Base-by-base conservation (phyloP, 345 rosid species). In the Ceriops zippeliana region DNA sequence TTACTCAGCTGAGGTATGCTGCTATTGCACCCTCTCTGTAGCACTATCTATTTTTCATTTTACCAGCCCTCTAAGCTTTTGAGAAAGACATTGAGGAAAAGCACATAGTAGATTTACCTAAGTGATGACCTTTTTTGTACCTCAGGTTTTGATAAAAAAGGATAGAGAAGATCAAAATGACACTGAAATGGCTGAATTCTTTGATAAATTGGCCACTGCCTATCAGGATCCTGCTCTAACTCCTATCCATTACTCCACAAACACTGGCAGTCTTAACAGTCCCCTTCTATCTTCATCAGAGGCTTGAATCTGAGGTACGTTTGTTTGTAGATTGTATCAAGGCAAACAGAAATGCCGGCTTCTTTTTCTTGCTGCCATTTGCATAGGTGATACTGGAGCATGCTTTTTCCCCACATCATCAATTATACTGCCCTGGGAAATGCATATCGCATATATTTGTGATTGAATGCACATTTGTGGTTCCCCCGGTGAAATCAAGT, bases 1-100 rank as follows among this genome's bases (percentile, higher is more conserved):
- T 56, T 87, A 89, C 84, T 76, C 98, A 58, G 93, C 98, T 20
- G 98, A 91, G 96, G 98, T 91, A 83, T 11, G 17, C 59, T 26
- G 22, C 8, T 61, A 1, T 69, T 15, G 62, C 66, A 30, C 20
- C 8, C 65, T 24, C 7, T 51, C 21, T 63, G 17, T 42, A 42
- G 17, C 3, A 17, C 49, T 42, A 11, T 11, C 49, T 42, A 13
- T 42, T 42, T 42, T 42, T 15, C 49, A 42, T 13, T 42, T 42
- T 42, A 11, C 47, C 49, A 42, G 5, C 49, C 15, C 49, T 11
- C 1, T 42, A 13, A 42, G 49, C 49, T 42, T 42, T 42, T 3
- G 16, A 13, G 49, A 42, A 42, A 42, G 49, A 42, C 17, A 42
- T 42, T 3, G 49, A 17, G 49, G 49, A 42, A 42, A 42, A 13